A percentile compares a stretch with the other conserved stretches of the same genome.
These are phyloP conservation scores for Niebla homalea DNA, from an alignment of 495 filamentous ascomycete genomes.

Conservation along the genomic window DNA sequence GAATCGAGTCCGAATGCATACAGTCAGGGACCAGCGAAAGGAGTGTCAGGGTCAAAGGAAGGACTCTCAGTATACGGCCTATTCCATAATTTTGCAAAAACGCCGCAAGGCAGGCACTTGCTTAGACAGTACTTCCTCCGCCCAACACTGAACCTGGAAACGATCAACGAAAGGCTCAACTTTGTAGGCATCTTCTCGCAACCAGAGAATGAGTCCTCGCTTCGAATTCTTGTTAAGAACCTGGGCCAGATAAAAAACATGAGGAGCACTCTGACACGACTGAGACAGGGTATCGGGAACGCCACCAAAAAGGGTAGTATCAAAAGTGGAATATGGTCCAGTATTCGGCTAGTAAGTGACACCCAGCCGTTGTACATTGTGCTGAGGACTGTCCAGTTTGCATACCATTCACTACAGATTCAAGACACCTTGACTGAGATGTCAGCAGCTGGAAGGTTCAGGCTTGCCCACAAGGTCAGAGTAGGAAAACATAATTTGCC, in stretches of 20 bases:
- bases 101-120: conserved; percentile 63
- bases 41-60: conserved; percentile 64
- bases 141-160: conserved; percentile 51
- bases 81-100: conserved; percentile 64
- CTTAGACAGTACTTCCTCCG: conserved; percentile 77
- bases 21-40: conserved; percentile 59
- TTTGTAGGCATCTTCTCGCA: conserved; percentile 55
- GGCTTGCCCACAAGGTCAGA: conserved; percentile 45
- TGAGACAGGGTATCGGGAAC: conserved; percentile 62
- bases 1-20: conserved; percentile 79
- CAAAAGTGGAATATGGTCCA: conserved; percentile 58
- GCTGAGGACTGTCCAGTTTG: conserved; percentile 32
- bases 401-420: conserved; percentile 55
- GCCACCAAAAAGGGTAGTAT: conserved; percentile 45
- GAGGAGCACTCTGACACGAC: conserved; percentile 50
- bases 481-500: not conserved
- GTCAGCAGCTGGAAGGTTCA: conserved; percentile 37
- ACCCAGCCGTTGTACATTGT: not conserved
- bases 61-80: conserved; percentile 80
- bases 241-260: conserved; percentile 73
- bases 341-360: conserved; percentile 36
- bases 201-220: conserved; percentile 48
- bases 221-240: conserved; percentile 46
- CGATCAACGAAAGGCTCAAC: conserved; percentile 63
- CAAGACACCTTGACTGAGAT: conserved; percentile 51